Evolutionary conservation across 495 filamentous ascomycete genomes (phyloP).

Genomic region (Cercophora sp.): DNA sequence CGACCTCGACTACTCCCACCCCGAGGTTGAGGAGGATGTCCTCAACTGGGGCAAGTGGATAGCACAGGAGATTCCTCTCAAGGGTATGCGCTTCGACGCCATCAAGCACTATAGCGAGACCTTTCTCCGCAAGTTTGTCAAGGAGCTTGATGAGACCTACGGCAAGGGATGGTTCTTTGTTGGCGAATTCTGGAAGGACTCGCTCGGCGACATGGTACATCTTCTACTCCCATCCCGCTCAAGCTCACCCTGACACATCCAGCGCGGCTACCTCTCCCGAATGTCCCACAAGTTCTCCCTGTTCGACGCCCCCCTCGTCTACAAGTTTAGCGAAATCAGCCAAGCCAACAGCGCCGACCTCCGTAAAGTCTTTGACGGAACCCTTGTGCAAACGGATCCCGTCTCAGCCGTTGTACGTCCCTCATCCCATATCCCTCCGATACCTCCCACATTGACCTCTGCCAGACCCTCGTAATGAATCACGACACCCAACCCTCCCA

Average conservation of each 20-base stretch:
- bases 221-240: background rate
- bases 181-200: slow-evolving; percentile 67
- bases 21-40: slow-evolving; percentile 61
- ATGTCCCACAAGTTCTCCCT: slow-evolving; percentile 56
- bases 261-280: slow-evolving; percentile 49
- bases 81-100: slow-evolving; percentile 71
- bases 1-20: slow-evolving; percentile 63
- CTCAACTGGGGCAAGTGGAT: slow-evolving; percentile 67
- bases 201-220: slow-evolving; percentile 44
- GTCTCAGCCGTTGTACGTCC: slow-evolving; percentile 56
- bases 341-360: slow-evolving; percentile 52
- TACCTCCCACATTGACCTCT: background rate
- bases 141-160: slow-evolving; percentile 44
- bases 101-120: slow-evolving; percentile 65
- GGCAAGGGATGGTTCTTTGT: slow-evolving; percentile 61
- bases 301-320: slow-evolving; percentile 65
- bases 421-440: background rate
- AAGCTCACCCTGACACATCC: background rate
- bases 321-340: slow-evolving; percentile 58
- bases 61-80: slow-evolving; percentile 50
- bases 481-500: slow-evolving; percentile 61
- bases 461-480: slow-evolving; percentile 46
- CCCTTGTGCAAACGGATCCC: slow-evolving; percentile 55
- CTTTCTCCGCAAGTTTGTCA: slow-evolving; percentile 60
- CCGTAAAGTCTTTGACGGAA: slow-evolving; percentile 55